Base-by-base conservation (phyloP, 306 rosid species). In the Cucumis hystrix region DNA sequence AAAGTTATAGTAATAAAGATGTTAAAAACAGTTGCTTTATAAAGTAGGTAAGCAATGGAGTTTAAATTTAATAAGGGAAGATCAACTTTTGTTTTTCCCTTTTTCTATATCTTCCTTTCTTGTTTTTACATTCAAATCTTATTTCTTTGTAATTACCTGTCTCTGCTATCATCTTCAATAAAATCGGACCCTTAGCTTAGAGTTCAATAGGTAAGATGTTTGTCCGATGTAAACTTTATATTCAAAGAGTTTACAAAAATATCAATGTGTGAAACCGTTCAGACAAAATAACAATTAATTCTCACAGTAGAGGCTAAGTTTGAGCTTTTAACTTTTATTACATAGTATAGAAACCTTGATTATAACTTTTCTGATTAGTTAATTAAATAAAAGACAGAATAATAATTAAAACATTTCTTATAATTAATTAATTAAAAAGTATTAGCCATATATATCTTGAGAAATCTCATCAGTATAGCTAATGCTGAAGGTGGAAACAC, bases 401-500 rank as follows among this genome's bases (percentile, higher is more conserved):
- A 33, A 33, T 33, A 33, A 33, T 47, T 47, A 0, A 47, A 47
- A 47, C 16, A 12, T 47, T 4, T 47, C 16, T 45, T 45, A 45
- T 45, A 40, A 7, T 7, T 40, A 40, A 7, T 0, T 40, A 40
- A 7, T 7, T 40, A 40, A 12, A 12, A 12, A 35, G 47, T 10
- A 40, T 40, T 58, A 0, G 85, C 87, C 88, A 90, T 88, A 25
- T 90, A 90, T 88, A 25, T 90, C 92, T 49, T 77, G 77, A 61
- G 81, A 90, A 2, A 90, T 90, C 65, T 80, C 89, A 73, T 86
- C 90, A 8, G 80, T 86, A 75, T 88, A 90, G 76, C 88, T 85
- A 78, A 90, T 86, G 52, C 92, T 90, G 80, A 86, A 87, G 7
- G 92, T 90, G 40, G 92, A 90, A 81, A 88, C 85, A 81, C 88